Conservation (phyloP, 306 rosid genomes). For the Inga oerstediana region DNA sequence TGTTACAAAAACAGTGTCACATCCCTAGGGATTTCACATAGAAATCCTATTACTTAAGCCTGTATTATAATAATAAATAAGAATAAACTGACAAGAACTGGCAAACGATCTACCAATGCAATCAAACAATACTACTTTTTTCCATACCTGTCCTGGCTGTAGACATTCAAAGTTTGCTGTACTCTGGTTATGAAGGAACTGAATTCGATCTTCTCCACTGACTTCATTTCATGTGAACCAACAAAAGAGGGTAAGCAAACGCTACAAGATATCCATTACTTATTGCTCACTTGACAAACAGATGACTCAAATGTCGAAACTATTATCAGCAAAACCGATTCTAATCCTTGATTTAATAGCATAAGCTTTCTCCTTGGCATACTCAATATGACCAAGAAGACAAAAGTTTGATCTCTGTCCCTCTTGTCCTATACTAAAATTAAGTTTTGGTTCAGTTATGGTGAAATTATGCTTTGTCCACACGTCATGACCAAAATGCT, state of each 20-base stretch:
- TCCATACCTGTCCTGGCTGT: slow-evolving; percentile 67
- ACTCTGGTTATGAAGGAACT: slow-evolving; percentile 96
- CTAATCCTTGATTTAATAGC: neutral
- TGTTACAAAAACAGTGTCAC: slow-evolving; percentile 94
- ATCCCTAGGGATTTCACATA: slow-evolving; percentile 85
- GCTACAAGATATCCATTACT: slow-evolving; percentile 9
- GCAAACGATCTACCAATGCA: slow-evolving; percentile 29
- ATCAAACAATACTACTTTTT: slow-evolving; percentile 36
- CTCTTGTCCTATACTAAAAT: neutral
- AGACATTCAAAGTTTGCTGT: slow-evolving; percentile 87
- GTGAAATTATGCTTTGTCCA: neutral
- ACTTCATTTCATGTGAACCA: slow-evolving; percentile 49
- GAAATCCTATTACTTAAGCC: slow-evolving; percentile 75
- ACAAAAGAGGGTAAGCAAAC: slow-evolving; percentile 27
- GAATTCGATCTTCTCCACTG: slow-evolving; percentile 86
- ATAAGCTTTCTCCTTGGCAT: neutral
- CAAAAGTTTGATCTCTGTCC: neutral
- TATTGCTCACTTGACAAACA: neutral
- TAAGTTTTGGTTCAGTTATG: neutral
- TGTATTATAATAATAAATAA: slow-evolving; percentile 54
- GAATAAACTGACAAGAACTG: slow-evolving; percentile 39
- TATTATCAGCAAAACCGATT: neutral
- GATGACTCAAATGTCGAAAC: neutral
- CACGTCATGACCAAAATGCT: neutral
- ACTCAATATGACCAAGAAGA: neutral